Conservation (phyloP, 805 yeast species). For the Kregervanrija delftensis region DNA sequence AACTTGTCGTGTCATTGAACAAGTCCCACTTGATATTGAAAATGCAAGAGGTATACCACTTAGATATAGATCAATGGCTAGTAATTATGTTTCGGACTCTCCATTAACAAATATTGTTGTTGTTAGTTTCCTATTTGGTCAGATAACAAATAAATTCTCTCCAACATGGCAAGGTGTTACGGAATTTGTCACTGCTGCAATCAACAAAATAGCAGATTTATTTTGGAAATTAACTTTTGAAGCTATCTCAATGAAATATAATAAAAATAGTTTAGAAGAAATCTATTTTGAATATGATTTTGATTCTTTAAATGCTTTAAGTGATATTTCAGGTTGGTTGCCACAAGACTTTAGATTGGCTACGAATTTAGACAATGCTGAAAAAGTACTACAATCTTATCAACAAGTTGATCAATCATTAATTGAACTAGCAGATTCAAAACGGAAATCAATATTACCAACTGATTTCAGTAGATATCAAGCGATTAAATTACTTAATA, state of each 20-base stretch:
- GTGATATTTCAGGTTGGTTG: constrained; percentile 29
- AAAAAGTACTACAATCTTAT: constrained; percentile 28
- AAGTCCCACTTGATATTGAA: constrained; percentile 60
- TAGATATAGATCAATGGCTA: constrained; percentile 55
- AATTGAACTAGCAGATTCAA: constrained; percentile 28
- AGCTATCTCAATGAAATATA: constrained; percentile 25
- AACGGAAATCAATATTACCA: constrained; percentile 31
- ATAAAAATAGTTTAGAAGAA: constrained; percentile 8
- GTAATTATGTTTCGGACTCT: constrained; percentile 30
- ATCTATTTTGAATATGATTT: constrained; percentile 15
- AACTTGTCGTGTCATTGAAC: constrained; percentile 59
- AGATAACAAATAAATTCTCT: constrained; percentile 65
- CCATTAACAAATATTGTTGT: constrained; percentile 27
- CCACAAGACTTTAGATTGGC: constrained; percentile 40
- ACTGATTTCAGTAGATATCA: constrained; percentile 47
- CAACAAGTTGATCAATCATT: constrained; percentile 30
- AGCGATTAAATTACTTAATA: constrained; percentile 47
- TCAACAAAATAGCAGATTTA: constrained; percentile 32
- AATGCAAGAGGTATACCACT: constrained; percentile 70
- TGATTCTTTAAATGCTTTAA: constrained; percentile 2
- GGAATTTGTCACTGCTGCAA: constrained; percentile 48
- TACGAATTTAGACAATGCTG: constrained; percentile 30
- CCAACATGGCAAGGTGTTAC: constrained; percentile 80
- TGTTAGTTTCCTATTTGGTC: constrained; percentile 55
- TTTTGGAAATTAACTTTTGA: constrained; percentile 51